Percentiles rank a stretch among this genome's conserved stretches.
phyloP scores from a whole-genome alignment of 371 early-diverging fungal genomes.

The Nematocida parisii region DNA sequence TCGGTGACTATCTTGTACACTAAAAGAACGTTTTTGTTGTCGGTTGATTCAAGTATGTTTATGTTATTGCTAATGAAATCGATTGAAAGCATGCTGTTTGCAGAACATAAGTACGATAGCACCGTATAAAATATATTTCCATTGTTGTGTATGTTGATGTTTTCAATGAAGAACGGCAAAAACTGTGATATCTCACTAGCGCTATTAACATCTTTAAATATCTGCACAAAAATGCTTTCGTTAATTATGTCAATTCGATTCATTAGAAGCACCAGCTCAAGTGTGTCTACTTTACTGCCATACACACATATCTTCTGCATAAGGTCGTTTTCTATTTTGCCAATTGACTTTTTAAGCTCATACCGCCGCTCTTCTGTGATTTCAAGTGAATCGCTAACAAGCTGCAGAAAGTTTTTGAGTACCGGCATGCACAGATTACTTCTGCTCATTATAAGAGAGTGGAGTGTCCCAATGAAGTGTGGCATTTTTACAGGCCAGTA shows the following conservation, averaged over 20 bases:
- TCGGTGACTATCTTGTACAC: slow-evolving; percentile 10
- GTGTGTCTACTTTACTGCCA: not conserved
- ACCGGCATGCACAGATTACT: slow-evolving; percentile 56
- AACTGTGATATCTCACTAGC: not conserved
- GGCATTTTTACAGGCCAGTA: slow-evolving; percentile 67
- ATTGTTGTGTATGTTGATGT: not conserved
- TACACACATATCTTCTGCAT: slow-evolving; percentile 23
- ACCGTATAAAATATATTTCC: not conserved
- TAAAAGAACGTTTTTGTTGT: not conserved
- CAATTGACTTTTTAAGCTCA: slow-evolving; percentile 67
- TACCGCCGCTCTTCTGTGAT: slow-evolving; percentile 68
- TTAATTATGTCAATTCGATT: slow-evolving; percentile 20
- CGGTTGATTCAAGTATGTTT: slow-evolving; percentile 5
- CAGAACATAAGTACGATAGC: not conserved
- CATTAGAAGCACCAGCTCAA: slow-evolving; percentile 27
- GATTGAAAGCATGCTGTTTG: not conserved
- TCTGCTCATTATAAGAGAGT: slow-evolving; percentile 38
- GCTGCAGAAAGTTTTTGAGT: slow-evolving; percentile 63
- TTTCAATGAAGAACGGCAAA: slow-evolving; percentile 4
- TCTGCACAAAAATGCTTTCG: not conserved
- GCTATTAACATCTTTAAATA: slow-evolving; percentile 7
- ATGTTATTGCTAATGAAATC: slow-evolving; percentile 12
- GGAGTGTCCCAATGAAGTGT: slow-evolving; percentile 60
- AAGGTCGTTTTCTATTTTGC: slow-evolving; percentile 49
- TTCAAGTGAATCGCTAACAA: slow-evolving; percentile 61